Base-by-base conservation (phyloP, 352 stramenopile species). In the Phytophthora syringae region DNA sequence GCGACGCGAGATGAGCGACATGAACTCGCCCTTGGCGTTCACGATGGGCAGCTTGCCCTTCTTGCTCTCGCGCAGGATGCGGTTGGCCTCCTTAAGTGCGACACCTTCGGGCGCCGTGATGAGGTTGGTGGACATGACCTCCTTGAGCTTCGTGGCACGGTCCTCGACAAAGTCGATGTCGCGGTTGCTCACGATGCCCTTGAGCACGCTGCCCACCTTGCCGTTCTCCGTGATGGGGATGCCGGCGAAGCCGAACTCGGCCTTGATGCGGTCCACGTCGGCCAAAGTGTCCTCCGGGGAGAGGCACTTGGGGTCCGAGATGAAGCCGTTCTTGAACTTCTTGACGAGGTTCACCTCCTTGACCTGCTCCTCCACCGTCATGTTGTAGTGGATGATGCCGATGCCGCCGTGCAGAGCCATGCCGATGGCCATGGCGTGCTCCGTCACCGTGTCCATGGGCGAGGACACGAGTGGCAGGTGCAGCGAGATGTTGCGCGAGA, bases 361-460 rank as follows among this genome's bases (percentile, higher is more conserved):
- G 22, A 91, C 97, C 82, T 99, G 98, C 60, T 99, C 97, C 63
- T 99, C 93, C 25, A 98, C 76, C 25, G 87, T 98, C 86, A 99
- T 99, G 91, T 99, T 99, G 80, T 99, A 99, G 84, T 99, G 98
- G 70, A 99, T 99, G 69, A 99, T 98, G 28, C 98, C 98, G 62
- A 99, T 99, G 32, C 96, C 95, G 39, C 98, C 98, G 80, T 99
- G 97, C 34, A 99, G 84, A 7, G 98, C 98, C 97, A 99, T 99
- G 53, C 91, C 90, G 63, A 99, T 99, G 47, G 98, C 98, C 98
- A 99, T 99, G 47, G 97, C 88, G 73, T 98, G 87, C 83, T 99
- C 98, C 50, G 98, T 99, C 16, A 99, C 98, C 45, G 98, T 99
- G 85, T 99, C 98, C 98, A 99, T 99, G 22, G 98, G 98, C 55